phyloP scores from a whole-genome alignment of 2,329 filamentous ascomycete genomes.

The Arthroderma uncinatum region DNA sequence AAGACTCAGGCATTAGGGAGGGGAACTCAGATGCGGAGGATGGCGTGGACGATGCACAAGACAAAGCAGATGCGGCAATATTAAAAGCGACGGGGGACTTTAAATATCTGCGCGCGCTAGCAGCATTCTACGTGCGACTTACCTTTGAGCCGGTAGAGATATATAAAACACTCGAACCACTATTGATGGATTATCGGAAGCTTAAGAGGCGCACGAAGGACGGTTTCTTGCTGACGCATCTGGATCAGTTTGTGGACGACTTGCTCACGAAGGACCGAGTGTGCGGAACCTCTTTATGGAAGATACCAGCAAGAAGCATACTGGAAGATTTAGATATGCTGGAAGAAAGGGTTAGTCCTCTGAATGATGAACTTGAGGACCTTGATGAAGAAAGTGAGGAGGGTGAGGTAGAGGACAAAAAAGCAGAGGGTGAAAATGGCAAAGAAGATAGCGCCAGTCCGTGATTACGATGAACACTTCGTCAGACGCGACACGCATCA shows the following conservation, averaged over 20 bases:
- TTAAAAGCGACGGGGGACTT: slow-evolving; percentile 37
- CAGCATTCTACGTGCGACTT: slow-evolving; percentile 84
- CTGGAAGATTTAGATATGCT: slow-evolving; percentile 82
- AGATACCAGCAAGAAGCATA: slow-evolving; percentile 69
- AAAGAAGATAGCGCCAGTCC: neutral
- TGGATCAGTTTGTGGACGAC: slow-evolving; percentile 93
- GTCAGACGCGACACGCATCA: no score
- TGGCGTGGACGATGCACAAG: slow-evolving; percentile 14
- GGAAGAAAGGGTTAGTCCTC: slow-evolving; percentile 71
- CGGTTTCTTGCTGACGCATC: slow-evolving; percentile 62
- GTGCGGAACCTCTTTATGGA: slow-evolving; percentile 85
- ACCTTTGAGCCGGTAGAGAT: slow-evolving; percentile 75
- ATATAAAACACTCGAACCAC: slow-evolving; percentile 68
- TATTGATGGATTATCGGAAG: slow-evolving; percentile 72
- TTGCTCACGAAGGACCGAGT: slow-evolving; percentile 78
- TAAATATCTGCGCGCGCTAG: slow-evolving; percentile 77
- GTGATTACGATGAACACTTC: neutral
- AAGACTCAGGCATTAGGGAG: slow-evolving; percentile 8
- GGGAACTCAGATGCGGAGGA: neutral
- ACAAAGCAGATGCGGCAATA: slow-evolving; percentile 19
- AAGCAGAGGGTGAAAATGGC: slow-evolving; percentile 17
- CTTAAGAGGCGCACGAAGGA: slow-evolving; percentile 63
- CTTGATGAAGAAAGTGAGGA: slow-evolving; percentile 29
- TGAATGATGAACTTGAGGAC: slow-evolving; percentile 54
- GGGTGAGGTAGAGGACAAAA: slow-evolving; percentile 16